Percentiles rank a stretch among this genome's conserved stretches.
Evolutionary conservation across 2,329 filamentous ascomycete species (phyloP).

Genomic region (Taxawa tesnikishii): DNA sequence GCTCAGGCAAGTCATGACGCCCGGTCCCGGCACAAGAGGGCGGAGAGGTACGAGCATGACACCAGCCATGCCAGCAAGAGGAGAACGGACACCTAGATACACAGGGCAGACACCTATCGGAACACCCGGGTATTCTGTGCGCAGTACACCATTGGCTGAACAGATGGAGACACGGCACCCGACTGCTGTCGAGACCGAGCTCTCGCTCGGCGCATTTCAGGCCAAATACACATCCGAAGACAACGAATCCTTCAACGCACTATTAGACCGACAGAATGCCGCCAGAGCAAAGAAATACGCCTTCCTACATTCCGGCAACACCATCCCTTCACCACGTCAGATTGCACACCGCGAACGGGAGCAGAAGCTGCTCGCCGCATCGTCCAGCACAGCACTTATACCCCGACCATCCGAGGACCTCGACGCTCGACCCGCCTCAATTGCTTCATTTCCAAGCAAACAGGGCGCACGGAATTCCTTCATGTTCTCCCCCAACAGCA

Average conservation of each 20-base stretch:
- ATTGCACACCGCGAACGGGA: conserved; percentile 41
- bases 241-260: conserved; percentile 89
- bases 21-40: conserved; percentile 41
- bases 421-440: conserved; percentile 60
- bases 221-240: conserved; percentile 93
- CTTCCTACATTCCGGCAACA: conserved; percentile 84
- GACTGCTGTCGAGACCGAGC: conserved; percentile 50
- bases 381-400: conserved; percentile 30
- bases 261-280: conserved; percentile 82
- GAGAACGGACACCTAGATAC: conserved; percentile 45
- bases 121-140: conserved; percentile 40
- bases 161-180: conserved; percentile 38
- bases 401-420: conserved; percentile 44
- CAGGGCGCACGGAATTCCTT: conserved; percentile 61
- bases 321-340: conserved; percentile 54
- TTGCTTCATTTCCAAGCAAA: conserved; percentile 57
- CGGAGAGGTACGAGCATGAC: conserved; percentile 24
- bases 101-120: conserved; percentile 4
- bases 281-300: conserved; percentile 74
- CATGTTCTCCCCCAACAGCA: conserved; percentile 68
- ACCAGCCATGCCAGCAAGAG: conserved; percentile 3
- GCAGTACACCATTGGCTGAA: conserved; percentile 51
- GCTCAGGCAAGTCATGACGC: conserved; percentile 64
- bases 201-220: conserved; percentile 79
- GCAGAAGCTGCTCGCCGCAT: conserved; percentile 58